phyloP scores from a whole-genome alignment of 371 early-diverging fungal genomes.

The Haplosporangium sp. region DNA sequence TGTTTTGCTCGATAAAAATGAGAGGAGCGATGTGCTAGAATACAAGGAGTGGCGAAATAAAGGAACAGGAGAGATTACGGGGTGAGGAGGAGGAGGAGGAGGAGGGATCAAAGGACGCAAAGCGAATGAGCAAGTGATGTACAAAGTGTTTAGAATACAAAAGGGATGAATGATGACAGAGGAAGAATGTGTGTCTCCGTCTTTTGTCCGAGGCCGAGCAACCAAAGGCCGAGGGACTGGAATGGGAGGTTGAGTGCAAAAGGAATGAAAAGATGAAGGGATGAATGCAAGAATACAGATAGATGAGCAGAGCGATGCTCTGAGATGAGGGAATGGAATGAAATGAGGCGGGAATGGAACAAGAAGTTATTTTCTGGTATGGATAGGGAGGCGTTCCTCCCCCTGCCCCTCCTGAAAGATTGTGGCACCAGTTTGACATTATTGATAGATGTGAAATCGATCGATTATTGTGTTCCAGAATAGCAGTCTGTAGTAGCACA shows the following conservation, averaged over 20 bases:
- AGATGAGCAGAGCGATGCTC: not conserved
- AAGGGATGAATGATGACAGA: not conserved
- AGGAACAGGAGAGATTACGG: not conserved
- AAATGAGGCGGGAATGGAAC: no score
- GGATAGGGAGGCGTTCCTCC: no score
- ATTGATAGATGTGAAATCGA: no score
- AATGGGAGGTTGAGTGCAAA: not conserved
- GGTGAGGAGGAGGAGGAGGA: constrained; percentile 1
- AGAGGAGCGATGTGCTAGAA: not conserved
- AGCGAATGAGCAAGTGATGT: no score
- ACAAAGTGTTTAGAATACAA: not conserved
- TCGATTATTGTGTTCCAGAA: no score
- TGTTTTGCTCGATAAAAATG: not conserved
- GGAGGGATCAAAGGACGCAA: not conserved
- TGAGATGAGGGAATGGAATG: no score
- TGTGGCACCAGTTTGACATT: no score
- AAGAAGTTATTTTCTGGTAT: no score
- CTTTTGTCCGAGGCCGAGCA: not conserved
- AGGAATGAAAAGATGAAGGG: not conserved
- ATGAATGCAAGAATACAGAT: not conserved
- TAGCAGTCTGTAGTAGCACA: no score
- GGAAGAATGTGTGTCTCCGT: no score
- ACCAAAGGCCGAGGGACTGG: not conserved
- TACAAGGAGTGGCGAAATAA: not conserved
- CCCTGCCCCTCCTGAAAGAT: no score